A percentile compares a stretch with the other conserved stretches of the same genome.
Conservation (phyloP, 2,329 filamentous ascomycete species). For the Fusarium denticulatum region DNA sequence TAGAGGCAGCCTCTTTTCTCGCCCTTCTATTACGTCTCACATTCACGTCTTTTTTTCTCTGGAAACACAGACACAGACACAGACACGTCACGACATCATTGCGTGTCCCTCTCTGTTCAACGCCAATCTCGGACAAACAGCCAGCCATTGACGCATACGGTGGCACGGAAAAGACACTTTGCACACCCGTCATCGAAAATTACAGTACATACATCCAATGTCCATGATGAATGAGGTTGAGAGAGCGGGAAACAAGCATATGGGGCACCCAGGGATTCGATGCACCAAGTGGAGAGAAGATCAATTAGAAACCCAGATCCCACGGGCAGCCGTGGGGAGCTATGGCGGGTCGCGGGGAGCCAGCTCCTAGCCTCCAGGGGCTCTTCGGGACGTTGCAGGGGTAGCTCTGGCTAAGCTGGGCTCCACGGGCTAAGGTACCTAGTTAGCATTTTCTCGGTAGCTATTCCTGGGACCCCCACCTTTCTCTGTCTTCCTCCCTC, state of each 20-base stretch:
- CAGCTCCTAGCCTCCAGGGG: constrained; percentile 30
- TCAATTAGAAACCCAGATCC: constrained; percentile 31
- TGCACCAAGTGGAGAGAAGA: constrained; percentile 30
- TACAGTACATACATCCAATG: background rate
- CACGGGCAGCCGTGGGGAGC: constrained; percentile 39
- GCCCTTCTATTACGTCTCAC: constrained; percentile 20
- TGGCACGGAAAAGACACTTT: background rate
- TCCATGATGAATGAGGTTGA: background rate
- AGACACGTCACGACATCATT: constrained; percentile 6
- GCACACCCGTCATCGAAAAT: background rate
- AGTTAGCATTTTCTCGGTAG: constrained; percentile 31
- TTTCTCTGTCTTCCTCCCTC: background rate
- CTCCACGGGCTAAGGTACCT: background rate
- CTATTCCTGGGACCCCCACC: constrained; percentile 27
- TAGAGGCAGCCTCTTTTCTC: constrained; percentile 20
- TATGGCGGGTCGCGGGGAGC: constrained; percentile 38
- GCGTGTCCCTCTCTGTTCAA: constrained; percentile 5
- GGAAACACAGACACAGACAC: background rate
- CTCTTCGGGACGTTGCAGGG: constrained; percentile 34
- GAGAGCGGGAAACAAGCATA: constrained; percentile 12
- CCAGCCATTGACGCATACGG: constrained; percentile 1
- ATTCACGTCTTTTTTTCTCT: constrained; percentile 1
- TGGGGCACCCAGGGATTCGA: constrained; percentile 18
- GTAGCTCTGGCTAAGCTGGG: background rate
- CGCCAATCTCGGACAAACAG: background rate